Evolutionary conservation across 768 basidiomycete genomes (phyloP).

Genomic region (Psilocybe tampanensis): DNA sequence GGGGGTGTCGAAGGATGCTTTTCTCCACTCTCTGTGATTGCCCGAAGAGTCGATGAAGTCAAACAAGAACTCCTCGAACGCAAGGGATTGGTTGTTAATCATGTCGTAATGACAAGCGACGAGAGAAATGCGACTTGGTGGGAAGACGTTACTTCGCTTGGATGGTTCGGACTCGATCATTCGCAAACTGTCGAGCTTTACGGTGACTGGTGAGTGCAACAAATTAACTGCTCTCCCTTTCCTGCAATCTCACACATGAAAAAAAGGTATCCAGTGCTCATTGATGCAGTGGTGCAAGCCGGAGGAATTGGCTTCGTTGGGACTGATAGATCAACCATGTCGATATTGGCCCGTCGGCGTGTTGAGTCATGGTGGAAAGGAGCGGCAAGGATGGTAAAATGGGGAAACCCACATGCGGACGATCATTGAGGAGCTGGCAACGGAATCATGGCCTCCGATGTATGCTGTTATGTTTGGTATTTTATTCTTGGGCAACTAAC

Average conservation of each 20-base stretch:
- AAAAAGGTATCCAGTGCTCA: conserved; percentile 68
- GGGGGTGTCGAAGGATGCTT: conserved; percentile 48
- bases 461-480: background rate
- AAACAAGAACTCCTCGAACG: conserved; percentile 47
- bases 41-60: conserved; percentile 57
- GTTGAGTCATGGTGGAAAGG: conserved; percentile 70
- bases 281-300: conserved; percentile 76
- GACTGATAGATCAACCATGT: conserved; percentile 73
- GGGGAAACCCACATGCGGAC: conserved; percentile 60
- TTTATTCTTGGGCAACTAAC: background rate
- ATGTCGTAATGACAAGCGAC: conserved; percentile 69
- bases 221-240: background rate
- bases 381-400: conserved; percentile 50
- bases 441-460: background rate
- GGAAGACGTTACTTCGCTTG: conserved; percentile 47
- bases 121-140: conserved; percentile 61
- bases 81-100: conserved; percentile 47
- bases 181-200: conserved; percentile 45
- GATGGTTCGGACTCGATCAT: conserved; percentile 58
- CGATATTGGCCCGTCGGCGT: conserved; percentile 62
- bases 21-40: conserved; percentile 54
- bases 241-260: background rate
- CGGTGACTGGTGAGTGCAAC: conserved; percentile 49
- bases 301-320: conserved; percentile 70
- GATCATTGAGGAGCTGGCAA: conserved; percentile 40